Evolutionary conservation across 352 stramenopile species (phyloP), one percentile per base, ranked within the genome.

Genomic region (Plasmopara viticola): DNA sequence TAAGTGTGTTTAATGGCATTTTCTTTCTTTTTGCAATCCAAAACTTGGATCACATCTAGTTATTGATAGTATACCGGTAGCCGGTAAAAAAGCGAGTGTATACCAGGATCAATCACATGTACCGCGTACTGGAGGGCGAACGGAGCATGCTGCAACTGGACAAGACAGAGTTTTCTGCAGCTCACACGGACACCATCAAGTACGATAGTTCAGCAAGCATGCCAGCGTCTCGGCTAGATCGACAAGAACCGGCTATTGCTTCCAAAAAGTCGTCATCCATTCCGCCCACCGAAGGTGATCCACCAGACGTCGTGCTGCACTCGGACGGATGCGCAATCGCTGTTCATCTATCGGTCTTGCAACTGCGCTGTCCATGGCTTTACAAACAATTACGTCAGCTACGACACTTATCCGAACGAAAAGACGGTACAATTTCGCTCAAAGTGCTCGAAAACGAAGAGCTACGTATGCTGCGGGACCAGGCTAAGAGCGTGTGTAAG

Each of bases 301-400:
- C 53, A 28, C 48, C 62, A 2, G 74, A 89, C 51, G 49, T 79
- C 7, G 45, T 79, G 34, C 47, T 90, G 13, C 74, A 86, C 47
- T 61, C 74, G 0, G 60, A 75, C 20, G 56, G 53, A 25, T 90
- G 79, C 54, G 68, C 72, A 15, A 71, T 90, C 35, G 55, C 55
- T 13, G 14, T 86, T 7, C 70, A 85, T 48, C 35, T 62, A 5
- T 49, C 39, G 1, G 52, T 77, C 28, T 30, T 86, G 12, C 54
- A 71, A 28, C 34, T 43, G 2, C 63, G 68, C 42, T 70, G 76
- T 54, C 59, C 43, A n/a, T 57, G 58, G 18, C 44, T 89, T 0
- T 69, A 76, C 29, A 59, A 60, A 10, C 57, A 75, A 18, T 35
- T 89, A 12, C 42, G 48, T 3, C 49, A 64, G 51, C 53, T 71